These are phyloP conservation scores for Carex pumila DNA, from an alignment of 176 grass and related monocot species.

Conservation along the genomic window DNA sequence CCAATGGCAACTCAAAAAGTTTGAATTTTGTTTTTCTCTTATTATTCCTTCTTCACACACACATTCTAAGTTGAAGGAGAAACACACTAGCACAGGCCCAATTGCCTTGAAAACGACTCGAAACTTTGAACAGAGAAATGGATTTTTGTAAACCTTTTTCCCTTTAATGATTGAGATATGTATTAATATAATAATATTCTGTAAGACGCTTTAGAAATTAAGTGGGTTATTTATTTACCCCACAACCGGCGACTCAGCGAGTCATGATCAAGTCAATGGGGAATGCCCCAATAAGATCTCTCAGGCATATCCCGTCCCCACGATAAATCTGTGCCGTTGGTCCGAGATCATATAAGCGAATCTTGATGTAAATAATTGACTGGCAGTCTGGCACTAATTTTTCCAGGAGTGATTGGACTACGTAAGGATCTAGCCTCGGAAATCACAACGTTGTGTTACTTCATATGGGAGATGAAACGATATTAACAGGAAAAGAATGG, in stretches of 20 bases:
- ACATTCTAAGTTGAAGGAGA: not conserved
- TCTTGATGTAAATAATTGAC: not conserved
- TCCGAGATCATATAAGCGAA: not conserved
- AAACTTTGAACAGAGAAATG: not conserved
- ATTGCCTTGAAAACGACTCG: not conserved
- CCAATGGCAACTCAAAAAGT: not conserved
- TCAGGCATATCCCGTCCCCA: not conserved
- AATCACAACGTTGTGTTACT: not conserved
- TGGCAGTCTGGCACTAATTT: not conserved
- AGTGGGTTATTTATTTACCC: not conserved
- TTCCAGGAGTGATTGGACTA: not conserved
- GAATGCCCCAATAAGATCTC: not conserved
- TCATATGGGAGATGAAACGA: too few species aligned
- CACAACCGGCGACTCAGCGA: not conserved
- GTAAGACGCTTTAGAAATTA: not conserved
- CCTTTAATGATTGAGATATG: not conserved
- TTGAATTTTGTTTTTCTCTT: not conserved
- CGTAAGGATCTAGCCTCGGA: not conserved
- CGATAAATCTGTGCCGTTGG: not conserved
- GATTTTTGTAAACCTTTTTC: not conserved
- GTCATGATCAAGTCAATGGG: not conserved
- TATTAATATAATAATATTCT: not conserved
- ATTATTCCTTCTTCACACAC: not conserved
- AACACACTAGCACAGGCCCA: not conserved
- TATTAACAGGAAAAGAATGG: too few species aligned